Evolutionary conservation across 2,329 filamentous ascomycete species (phyloP).

Genomic region (Gnomoniopsis sp.): DNA sequence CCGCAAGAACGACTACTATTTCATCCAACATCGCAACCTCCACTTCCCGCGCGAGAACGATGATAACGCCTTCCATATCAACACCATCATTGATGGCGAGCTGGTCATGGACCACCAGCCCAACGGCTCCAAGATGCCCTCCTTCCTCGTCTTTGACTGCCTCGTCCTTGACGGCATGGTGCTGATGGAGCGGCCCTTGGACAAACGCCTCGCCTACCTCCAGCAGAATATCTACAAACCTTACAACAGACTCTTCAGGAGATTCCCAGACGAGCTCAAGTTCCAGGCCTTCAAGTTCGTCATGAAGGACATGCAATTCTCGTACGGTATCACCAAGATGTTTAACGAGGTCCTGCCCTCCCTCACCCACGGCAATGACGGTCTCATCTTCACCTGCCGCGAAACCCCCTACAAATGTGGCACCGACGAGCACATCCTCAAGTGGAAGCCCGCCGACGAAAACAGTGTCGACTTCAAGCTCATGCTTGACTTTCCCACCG

Average conservation of each 20-base stretch:
- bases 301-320: conserved; percentile 85
- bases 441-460: conserved; percentile 95
- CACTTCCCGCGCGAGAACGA: conserved; percentile 76
- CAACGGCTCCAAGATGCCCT: conserved; percentile 65
- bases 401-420: conserved; percentile 82
- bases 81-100: conserved; percentile 89
- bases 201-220: conserved; percentile 87
- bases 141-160: conserved; percentile 92
- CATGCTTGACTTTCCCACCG: conserved; percentile 68
- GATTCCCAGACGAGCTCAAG: conserved; percentile 65
- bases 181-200: conserved; percentile 74
- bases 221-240: conserved; percentile 72
- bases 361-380: conserved; percentile 90
- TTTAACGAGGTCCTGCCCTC: conserved; percentile 81
- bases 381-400: conserved; percentile 95
- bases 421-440: conserved; percentile 89
- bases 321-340: conserved; percentile 89
- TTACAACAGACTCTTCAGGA: conserved; percentile 59
- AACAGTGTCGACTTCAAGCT: conserved; percentile 94
- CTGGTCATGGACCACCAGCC: conserved; percentile 78
- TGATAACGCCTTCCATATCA: conserved; percentile 66
- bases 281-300: conserved; percentile 78
- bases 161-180: conserved; percentile 74
- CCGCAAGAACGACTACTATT: conserved; percentile 97
- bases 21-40: conserved; percentile 63